Evolutionary conservation across 306 rosid genomes (phyloP), one percentile per base, ranked within the genome.

Genomic region (Cotoneaster glaucophyllus): DNA sequence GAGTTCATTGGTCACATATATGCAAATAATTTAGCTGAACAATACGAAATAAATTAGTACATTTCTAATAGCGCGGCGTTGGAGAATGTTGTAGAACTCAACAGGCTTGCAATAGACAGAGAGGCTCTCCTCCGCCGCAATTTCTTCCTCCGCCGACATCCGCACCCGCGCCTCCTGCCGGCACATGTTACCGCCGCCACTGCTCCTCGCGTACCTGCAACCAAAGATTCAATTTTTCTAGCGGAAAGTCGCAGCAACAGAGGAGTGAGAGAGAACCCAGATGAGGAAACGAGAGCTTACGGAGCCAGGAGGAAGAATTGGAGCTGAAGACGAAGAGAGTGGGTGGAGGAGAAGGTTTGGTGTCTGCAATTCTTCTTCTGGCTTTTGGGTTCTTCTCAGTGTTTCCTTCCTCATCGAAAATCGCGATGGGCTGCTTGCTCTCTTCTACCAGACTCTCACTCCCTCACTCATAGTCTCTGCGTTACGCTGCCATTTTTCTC

Each of bases 21-120:
- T 57, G 62, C 62, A 57, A 26, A 57, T 57, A 57, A 57, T n/a
- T 57, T 8, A 10, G 13, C 26, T 57, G 2, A 57, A n/a, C 54
- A 50, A 15, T 50, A 17, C 8, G 21, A 57, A n/a, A 56, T n/a
- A 32, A 2, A 4, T 28, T 6, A 22, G 22, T 86, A 94, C 97
- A 32, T 82, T 77, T 81, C 82, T 50, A 25, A 57, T 71, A 43
- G 88, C 86, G 3, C 93, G 97, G 43, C 81, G 85, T 61, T 63
- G 89, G 77, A 95, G 81, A 67, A 77, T 73, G 89, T 95, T 92
- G 90, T 95, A 95, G 48, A 92, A 74, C 79, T 90, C 97, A 31
- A 90, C 85, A 25, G 97, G 97, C 86, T 85, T 76, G 93, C 97
- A 92, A 83, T 86, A 92, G 65, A 76, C 22, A n/a, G 92, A 68